Base-by-base conservation (phyloP, 2,329 filamentous ascomycete species). In the Venturia effusa region DNA sequence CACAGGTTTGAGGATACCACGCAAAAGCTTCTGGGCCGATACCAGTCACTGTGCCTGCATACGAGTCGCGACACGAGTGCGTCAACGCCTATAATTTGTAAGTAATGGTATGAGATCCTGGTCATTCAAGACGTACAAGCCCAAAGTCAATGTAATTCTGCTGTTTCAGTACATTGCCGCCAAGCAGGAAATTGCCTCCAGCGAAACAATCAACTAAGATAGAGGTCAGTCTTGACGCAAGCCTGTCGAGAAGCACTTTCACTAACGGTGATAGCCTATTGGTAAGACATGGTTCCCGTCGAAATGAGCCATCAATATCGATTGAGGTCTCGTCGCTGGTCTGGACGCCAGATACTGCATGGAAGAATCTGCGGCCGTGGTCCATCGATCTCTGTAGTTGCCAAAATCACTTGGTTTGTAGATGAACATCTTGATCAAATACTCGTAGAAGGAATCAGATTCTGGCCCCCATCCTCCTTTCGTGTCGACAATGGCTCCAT, bases 341-440 rank as follows among this genome's bases (percentile, higher is more conserved):
- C 88, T 84, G 22, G 85, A 89, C 15, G 84, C 80, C 8, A 96
- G 80, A 69, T 91, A 80, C 65, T 81, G 73, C 59, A 94, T 93
- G 5, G 86, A 86, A 7, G 88, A 91, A 68, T 95, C 86, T 61
- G 86, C 88, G 1, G 90, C 90, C 0, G 80, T 71, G 45, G 90
- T 76, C 90, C 90, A 96, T 30, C 85, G 84, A 67, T 92, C 87
- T 69, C 81, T 85, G 76, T 93, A 91, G 2, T 74, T 66, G 1
- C 70, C 74, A 69, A 89, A 95, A 2, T 84, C 80, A 6, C 73
- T 69, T 0, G 84, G 80, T 71, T 93, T 88, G 73, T 95, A 95
- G 63, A 94, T 75, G 70, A 87, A 95, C 89, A 94, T 93, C 79
- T 96, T 96, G 74, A 96, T 87, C 40, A 96, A 82, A 70, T 95